Base-by-base conservation (phyloP, 768 basidiomycete species). In the Boletus tomentosulus region DNA sequence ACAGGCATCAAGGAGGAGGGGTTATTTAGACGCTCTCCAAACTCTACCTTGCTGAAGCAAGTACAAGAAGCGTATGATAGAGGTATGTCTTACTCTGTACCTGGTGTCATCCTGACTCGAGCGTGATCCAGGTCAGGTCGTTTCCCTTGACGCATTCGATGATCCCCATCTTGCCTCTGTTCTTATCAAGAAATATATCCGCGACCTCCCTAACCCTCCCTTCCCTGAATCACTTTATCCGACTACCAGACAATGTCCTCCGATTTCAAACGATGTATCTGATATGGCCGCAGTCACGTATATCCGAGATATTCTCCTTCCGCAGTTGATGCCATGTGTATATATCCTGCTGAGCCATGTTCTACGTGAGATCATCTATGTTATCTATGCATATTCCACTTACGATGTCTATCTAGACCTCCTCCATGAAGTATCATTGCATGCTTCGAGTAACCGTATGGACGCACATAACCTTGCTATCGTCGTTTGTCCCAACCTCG, bases 21-120 rank as follows among this genome's bases (percentile, higher is more conserved):
- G 0, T 71, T 94, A 2, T 94, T 94, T 69, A 78, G 92, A 51
- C 79, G 89, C n/a, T 91, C 88, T 6, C 87, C 91, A 1, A 82
- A 78, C 50, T 86, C 87, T 10, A 76, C 75, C 1, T 66, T 89
- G 59, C 74, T 93, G 27, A 81, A 77, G 54, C 84, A 89, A 55
- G 89, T 85, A 11, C 83, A 88, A 61, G 86, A 89, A 31, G 92
- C 91, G 3, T 93, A 93, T 61, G 89, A 94, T 64, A 74, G 92
- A 70, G 91, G 89, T 83, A 52, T 28, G 46, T 46, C 30, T 52
- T 37, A 8, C 16, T 54, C 3, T 35, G 8, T 24, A 13, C 46
- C 10, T 12, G 3, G 41, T 54, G 39, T 50, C 54, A 39, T 53
- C 39, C 51, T 51, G 39, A 51, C 28, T 25, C 34, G 30, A 61